These are phyloP conservation scores for Stereocaulon alpinum DNA, from an alignment of 495 filamentous ascomycete species.

Conservation along the genomic window DNA sequence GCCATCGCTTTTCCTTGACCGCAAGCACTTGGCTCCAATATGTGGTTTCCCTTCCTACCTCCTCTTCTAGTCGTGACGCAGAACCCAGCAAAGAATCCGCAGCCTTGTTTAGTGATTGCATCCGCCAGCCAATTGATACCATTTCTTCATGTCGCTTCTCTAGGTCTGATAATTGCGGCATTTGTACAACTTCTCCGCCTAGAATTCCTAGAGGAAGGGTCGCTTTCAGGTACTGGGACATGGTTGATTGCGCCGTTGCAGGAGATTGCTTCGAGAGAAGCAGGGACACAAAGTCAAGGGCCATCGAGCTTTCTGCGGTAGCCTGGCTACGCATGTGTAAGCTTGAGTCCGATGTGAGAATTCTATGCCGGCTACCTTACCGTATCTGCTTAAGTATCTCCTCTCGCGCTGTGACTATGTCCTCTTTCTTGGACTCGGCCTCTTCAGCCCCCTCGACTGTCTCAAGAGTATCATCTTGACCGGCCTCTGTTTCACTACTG, in stretches of 20 bases:
- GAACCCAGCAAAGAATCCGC: slow-evolving; percentile 65
- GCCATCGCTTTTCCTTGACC: slow-evolving; percentile 76
- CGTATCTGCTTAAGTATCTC: slow-evolving; percentile 45
- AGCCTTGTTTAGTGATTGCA: slow-evolving; percentile 62
- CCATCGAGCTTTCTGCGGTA: slow-evolving; percentile 52
- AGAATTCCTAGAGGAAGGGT: slow-evolving; percentile 63
- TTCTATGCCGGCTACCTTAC: slow-evolving; percentile 25
- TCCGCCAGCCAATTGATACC: slow-evolving; percentile 66
- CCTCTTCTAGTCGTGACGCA: slow-evolving; percentile 59
- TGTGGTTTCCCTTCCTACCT: slow-evolving; percentile 64
- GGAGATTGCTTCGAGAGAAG: slow-evolving; percentile 68
- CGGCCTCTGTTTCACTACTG: slow-evolving; percentile 24
- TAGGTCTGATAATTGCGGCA: slow-evolving; percentile 42
- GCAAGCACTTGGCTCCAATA: slow-evolving; percentile 84
- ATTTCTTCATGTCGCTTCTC: slow-evolving; percentile 43
- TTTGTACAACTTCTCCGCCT: slow-evolving; percentile 58
- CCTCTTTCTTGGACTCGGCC: slow-evolving; percentile 25
- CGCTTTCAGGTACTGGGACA: slow-evolving; percentile 59
- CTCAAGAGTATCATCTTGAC: slow-evolving; percentile 29
- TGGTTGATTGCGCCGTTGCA: slow-evolving; percentile 52
- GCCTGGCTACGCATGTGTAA: slow-evolving; percentile 40
- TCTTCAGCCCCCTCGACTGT: slow-evolving; percentile 30
- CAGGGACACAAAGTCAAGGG: slow-evolving; percentile 77
- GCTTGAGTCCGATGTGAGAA: not conserved
- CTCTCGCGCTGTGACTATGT: slow-evolving; percentile 35